A percentile compares a stretch with the other conserved stretches of the same genome.
Conservation (phyloP, 1,284 basidiomycete species). For the Tilletia walkeri region DNA sequence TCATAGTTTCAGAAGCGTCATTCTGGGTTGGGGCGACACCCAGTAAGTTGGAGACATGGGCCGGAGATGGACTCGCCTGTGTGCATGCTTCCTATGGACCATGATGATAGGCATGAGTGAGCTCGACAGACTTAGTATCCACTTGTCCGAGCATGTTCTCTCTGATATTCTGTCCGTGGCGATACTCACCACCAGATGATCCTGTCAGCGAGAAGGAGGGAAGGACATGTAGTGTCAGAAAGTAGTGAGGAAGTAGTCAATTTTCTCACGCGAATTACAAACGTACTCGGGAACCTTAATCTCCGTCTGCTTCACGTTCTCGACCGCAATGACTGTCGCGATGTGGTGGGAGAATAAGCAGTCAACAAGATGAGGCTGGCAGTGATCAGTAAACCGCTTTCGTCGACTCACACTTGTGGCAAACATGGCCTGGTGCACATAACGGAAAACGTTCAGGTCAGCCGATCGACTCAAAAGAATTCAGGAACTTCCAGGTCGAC, state of each 20-base stretch:
- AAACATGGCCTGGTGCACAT: neutral
- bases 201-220: neutral
- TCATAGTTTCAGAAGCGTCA: no score
- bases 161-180: neutral
- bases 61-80: neutral
- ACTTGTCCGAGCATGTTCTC: neutral
- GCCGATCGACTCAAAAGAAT: neutral
- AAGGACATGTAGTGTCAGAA: neutral
- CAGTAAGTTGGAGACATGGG: neutral
- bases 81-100: neutral
- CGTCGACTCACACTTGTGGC: conserved; percentile 9
- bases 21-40: neutral
- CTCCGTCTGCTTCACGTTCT: neutral
- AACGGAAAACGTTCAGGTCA: neutral
- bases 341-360: neutral
- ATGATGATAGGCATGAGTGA: neutral
- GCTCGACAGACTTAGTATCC: no score
- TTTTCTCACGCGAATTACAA: neutral
- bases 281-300: conserved; percentile 11
- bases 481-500: neutral
- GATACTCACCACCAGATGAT: conserved; percentile 12
- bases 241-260: no score
- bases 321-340: neutral
- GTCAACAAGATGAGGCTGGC: neutral
- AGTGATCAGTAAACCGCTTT: neutral